Evolutionary conservation across 352 stramenopile species (phyloP).

Genomic region (Pythium plurisporium): DNA sequence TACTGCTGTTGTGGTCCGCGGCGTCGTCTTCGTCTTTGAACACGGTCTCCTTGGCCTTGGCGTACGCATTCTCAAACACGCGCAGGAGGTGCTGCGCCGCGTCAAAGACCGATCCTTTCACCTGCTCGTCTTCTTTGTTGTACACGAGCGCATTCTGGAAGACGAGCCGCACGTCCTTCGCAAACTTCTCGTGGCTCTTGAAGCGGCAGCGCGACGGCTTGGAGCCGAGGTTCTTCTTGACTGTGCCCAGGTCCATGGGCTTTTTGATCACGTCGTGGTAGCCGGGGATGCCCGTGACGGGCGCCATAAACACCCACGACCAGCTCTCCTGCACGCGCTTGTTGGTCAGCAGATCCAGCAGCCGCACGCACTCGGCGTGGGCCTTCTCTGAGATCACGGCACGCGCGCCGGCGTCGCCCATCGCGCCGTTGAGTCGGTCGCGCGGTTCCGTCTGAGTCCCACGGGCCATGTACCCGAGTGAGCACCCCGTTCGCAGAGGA

Average conservation of each 20-base stretch:
- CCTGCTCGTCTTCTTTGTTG: constrained; percentile 70
- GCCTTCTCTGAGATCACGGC: constrained; percentile 64
- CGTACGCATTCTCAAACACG: constrained; percentile 80
- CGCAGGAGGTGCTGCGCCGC: constrained; percentile 73
- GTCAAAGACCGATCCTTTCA: constrained; percentile 76
- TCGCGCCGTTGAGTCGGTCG: not conserved
- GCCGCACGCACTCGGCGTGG: constrained; percentile 74
- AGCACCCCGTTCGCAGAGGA: not conserved
- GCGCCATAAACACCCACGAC: constrained; percentile 85
- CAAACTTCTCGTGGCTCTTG: constrained; percentile 81
- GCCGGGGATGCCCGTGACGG: constrained; percentile 53
- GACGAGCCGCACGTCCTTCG: constrained; percentile 72
- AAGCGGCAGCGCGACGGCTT: constrained; percentile 84
- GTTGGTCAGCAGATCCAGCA: constrained; percentile 77
- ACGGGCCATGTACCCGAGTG: constrained; percentile 18
- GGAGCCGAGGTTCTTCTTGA: constrained; percentile 66
- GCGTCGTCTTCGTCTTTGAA: constrained; percentile 29
- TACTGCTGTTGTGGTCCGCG: constrained; percentile 18
- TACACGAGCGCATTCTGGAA: constrained; percentile 81
- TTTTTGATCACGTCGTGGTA: constrained; percentile 78
- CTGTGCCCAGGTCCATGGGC: constrained; percentile 77
- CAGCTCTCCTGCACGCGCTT: constrained; percentile 80
- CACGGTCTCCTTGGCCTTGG: constrained; percentile 63
- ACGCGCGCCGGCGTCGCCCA: constrained; percentile 1
- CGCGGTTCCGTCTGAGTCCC: not conserved